phyloP scores from a whole-genome alignment of 2,329 filamentous ascomycete species.

The Dactylellina parvicollis region DNA sequence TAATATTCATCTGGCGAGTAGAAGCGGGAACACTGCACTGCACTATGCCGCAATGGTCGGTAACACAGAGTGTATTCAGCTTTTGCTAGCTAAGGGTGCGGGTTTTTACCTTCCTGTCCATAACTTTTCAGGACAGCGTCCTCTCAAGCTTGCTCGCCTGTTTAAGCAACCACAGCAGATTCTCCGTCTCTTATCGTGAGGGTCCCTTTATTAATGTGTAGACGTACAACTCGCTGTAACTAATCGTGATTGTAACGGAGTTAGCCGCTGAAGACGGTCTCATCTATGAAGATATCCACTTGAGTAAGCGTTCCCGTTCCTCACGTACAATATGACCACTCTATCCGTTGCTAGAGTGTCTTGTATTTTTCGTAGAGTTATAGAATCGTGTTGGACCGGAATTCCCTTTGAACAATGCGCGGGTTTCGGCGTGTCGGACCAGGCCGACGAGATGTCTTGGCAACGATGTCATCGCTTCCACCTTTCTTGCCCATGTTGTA shows the following conservation, averaged over 20 bases:
- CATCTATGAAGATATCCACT: no score
- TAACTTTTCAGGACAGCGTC: slow-evolving; percentile 7
- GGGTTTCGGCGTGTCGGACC: background rate
- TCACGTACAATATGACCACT: no score
- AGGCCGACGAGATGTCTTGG: background rate
- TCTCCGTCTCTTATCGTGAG: no score
- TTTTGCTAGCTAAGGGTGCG: slow-evolving; percentile 2
- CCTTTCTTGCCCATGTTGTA: background rate
- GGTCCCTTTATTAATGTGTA: no score
- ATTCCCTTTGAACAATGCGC: background rate
- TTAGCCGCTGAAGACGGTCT: no score
- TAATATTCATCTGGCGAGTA: background rate
- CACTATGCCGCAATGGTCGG: background rate
- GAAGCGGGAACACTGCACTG: background rate
- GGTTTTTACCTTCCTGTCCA: background rate
- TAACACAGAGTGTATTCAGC: slow-evolving; percentile 1
- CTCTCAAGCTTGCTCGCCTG: background rate
- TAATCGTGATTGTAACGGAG: no score
- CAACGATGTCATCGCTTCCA: background rate
- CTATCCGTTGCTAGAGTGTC: no score
- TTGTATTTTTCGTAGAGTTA: no score
- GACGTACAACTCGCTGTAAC: no score
- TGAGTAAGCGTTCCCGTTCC: no score
- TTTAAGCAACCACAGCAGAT: no score
- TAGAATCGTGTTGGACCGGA: background rate